phyloP scores from a whole-genome alignment of 106 monocot genomes.

The Apostasia ramifera region DNA sequence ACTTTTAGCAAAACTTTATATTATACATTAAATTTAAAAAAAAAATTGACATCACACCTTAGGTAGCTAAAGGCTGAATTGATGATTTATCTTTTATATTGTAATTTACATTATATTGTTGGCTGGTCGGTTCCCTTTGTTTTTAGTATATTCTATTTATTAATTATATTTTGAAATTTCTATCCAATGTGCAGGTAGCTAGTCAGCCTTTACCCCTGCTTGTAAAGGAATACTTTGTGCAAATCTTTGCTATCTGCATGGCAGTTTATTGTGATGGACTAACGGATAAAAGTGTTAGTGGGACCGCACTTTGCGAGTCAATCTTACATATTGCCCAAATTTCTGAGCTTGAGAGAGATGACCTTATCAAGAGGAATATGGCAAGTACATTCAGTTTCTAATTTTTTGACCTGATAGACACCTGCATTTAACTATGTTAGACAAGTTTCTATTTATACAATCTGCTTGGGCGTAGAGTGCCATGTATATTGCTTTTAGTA shows the following conservation, averaged over 20 bases:
- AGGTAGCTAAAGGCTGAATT: too few species aligned
- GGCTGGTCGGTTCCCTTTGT: neutral
- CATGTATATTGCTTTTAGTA: too few species aligned
- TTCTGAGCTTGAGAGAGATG: constrained; percentile 81
- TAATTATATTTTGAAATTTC: neutral
- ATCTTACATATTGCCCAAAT: constrained; percentile 62
- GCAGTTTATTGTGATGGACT: constrained; percentile 47
- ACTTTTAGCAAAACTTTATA: too few species aligned
- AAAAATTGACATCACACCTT: too few species aligned
- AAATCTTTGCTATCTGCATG: constrained; percentile 68
- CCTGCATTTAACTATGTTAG: too few species aligned
- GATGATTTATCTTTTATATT: too few species aligned
- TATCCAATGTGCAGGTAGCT: constrained; percentile 38
- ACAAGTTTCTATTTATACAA: too few species aligned
- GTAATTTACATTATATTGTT: too few species aligned
- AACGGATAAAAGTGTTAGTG: constrained; percentile 33
- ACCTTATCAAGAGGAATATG: constrained; percentile 85
- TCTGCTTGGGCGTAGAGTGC: too few species aligned
- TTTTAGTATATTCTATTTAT: neutral
- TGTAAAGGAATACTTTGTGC: constrained; percentile 69
- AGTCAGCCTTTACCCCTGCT: constrained; percentile 48
- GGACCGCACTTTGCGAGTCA: constrained; percentile 33
- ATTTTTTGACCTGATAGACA: neutral
- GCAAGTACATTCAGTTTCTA: constrained; percentile 16
- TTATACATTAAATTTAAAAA: too few species aligned